Base-by-base conservation (phyloP, 495 filamentous ascomycete species). In the Antarctomyces pellizariae region DNA sequence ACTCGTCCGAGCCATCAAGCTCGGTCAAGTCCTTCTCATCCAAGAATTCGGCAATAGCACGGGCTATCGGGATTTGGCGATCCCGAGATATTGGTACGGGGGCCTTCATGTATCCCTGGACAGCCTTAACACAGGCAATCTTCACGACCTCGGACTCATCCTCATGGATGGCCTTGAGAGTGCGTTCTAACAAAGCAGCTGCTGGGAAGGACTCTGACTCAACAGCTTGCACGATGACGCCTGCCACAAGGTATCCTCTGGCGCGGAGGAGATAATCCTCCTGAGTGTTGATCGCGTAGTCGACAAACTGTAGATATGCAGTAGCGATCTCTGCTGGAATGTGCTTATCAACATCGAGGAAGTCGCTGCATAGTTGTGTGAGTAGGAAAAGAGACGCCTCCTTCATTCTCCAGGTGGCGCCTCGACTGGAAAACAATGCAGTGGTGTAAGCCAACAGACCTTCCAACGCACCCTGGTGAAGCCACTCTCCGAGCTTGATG, bases 401-500 rank as follows among this genome's bases (percentile, higher is more conserved):
- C 40, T 76, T 58, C 32, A 48, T 51, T 33, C 69, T 52, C 61
- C 67, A 78, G 42, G 58, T 54, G 16, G 57, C 52, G 11, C 48
- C 37, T 13, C 48, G 43, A 22, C 56, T 55, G 5, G 57, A 42
- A 32, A 74, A 89, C 0, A 83, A 49, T 2, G 56, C 56, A 42
- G 72, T 73, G 10, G 74, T 71, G 41, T 77, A 67, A 2, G 63
- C 59, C 18, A 78, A 63, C 16, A 91, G 56, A 4, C 67, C 75
- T 35, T 89, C 75, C 3, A 78, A 52, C 2, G 75, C 67, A 13
- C 59, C 55, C 15, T 56, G 50, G 31, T 65, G 62, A 18, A 89
- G 58, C 76, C 83, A 92, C 45, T 92, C 83, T 13, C 75, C 78
- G n/a, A 90, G 53, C 49, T 92, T 93, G 44, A 90, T 74, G 5